These are phyloP conservation scores for Mortierella alpina DNA, from an alignment of 192 early-diverging fungal species.

Conservation along the genomic window DNA sequence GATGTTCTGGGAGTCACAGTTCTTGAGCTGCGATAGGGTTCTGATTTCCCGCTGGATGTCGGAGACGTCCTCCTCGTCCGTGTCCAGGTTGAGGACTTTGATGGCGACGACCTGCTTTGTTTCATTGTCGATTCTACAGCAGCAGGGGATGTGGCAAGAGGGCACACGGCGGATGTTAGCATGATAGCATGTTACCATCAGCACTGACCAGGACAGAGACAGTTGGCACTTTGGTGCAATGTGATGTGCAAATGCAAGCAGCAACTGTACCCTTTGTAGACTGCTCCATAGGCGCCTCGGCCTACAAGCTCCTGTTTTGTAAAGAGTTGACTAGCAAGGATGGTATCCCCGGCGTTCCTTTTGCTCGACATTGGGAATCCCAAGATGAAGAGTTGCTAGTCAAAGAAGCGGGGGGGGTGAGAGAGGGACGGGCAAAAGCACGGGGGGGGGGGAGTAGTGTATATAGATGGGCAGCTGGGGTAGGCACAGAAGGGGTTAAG, in stretches of 20 bases:
- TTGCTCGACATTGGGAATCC: constrained; percentile 38
- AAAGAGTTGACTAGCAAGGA: constrained; percentile 61
- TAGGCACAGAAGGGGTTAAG: not conserved
- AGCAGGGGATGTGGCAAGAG: not conserved
- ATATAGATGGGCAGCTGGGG: too few relatives aligned
- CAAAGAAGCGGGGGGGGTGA: not conserved
- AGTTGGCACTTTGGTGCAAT: too few relatives aligned
- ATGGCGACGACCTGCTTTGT: constrained; percentile 91
- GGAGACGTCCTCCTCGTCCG: constrained; percentile 93
- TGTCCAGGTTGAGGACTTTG: constrained; percentile 98
- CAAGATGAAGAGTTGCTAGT: not conserved
- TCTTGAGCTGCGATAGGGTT: constrained; percentile 84
- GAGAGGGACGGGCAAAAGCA: not conserved
- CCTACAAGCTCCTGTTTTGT: constrained; percentile 67
- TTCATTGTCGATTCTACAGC: constrained; percentile 72
- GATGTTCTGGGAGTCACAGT: constrained; percentile 88
- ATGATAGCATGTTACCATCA: not conserved
- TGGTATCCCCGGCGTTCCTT: constrained; percentile 46
- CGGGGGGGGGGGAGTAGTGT: too few relatives aligned
- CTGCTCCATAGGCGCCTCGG: constrained; percentile 77
- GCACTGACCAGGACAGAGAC: not conserved
- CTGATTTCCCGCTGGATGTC: constrained; percentile 96
- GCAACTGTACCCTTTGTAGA: constrained; percentile 72
- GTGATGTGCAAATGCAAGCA: not conserved
- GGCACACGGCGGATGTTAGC: not conserved